Percentiles rank a stretch among this genome's conserved stretches.
Conservation (phyloP, 1,139 yeast genomes). For the Candida sp. region DNA sequence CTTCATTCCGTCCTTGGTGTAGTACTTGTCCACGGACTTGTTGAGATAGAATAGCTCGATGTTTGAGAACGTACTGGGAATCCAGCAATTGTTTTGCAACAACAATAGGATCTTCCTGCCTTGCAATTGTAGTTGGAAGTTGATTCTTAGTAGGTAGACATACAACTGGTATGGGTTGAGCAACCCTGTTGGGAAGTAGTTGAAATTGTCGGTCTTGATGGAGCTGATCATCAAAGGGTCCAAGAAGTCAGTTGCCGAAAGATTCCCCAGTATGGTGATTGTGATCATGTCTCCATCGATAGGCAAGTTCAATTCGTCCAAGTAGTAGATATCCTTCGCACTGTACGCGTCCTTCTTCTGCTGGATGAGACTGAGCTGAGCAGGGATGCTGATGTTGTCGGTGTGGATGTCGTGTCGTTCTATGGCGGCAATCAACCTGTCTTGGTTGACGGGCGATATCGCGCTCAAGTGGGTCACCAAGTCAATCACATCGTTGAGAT, state of each 20-base stretch:
- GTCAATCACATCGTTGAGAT: constrained; percentile 8
- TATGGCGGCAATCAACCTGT: constrained; percentile 1
- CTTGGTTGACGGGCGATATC: constrained; percentile 5
- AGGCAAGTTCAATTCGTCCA: constrained; percentile 12
- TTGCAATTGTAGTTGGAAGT: constrained; percentile 13
- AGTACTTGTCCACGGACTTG: constrained; percentile 19
- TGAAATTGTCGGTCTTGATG: constrained; percentile 3
- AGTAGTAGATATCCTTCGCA: constrained; percentile 12
- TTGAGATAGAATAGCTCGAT: constrained; percentile 21
- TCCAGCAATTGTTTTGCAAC: constrained; percentile 12
- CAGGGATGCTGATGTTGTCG: background rate
- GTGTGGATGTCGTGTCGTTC: background rate
- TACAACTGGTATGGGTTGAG: constrained; percentile 15
- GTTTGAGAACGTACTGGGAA: constrained; percentile 16
- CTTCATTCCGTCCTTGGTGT: constrained; percentile 6
- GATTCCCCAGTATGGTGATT: constrained; percentile 16
- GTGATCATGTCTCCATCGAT: constrained; percentile 7
- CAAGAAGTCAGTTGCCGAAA: constrained; percentile 20
- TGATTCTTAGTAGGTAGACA: constrained; percentile 13
- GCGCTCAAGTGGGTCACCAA: constrained; percentile 6
- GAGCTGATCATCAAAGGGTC: constrained; percentile 19
- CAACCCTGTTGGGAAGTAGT: constrained; percentile 16
- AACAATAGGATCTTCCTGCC: constrained; percentile 12
- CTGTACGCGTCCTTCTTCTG: constrained; percentile 8
- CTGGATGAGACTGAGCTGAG: constrained; percentile 3